Evolutionary conservation across 129 eudicot genomes (phyloP).

Genomic region (Oenanthe sinensis): DNA sequence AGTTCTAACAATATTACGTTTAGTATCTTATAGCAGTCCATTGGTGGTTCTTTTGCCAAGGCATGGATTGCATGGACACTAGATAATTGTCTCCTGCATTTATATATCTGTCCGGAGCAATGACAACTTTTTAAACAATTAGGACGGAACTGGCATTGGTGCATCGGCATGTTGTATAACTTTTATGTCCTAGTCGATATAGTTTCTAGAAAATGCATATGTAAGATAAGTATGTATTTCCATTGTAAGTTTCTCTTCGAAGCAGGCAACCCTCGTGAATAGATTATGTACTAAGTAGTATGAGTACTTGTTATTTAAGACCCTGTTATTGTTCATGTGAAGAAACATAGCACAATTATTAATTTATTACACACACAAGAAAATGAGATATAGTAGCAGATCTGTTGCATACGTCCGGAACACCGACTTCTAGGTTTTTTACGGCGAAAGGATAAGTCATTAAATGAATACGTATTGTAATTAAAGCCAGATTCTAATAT

Average conservation of each 20-base stretch:
- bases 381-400: neutral
- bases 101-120: neutral
- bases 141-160: neutral
- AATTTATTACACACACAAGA: neutral
- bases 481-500: too few relatives aligned
- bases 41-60: neutral
- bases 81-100: neutral
- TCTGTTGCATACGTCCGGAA: neutral
- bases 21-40: too few relatives aligned
- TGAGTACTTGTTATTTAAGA: neutral
- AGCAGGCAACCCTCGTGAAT: neutral
- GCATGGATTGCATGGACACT: neutral
- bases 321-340: neutral
- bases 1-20: neutral
- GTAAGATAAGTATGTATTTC: neutral
- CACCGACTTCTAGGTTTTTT: neutral
- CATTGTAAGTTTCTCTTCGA: neutral
- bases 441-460: neutral
- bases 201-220: neutral
- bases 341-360: neutral
- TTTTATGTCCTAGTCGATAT: too few relatives aligned
- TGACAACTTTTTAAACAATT: neutral
- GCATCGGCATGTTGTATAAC: neutral
- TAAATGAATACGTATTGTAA: neutral
- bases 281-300: neutral